Base-by-base conservation (phyloP, 495 filamentous ascomycete genomes). In the Astrothelium subdiscretum region DNA sequence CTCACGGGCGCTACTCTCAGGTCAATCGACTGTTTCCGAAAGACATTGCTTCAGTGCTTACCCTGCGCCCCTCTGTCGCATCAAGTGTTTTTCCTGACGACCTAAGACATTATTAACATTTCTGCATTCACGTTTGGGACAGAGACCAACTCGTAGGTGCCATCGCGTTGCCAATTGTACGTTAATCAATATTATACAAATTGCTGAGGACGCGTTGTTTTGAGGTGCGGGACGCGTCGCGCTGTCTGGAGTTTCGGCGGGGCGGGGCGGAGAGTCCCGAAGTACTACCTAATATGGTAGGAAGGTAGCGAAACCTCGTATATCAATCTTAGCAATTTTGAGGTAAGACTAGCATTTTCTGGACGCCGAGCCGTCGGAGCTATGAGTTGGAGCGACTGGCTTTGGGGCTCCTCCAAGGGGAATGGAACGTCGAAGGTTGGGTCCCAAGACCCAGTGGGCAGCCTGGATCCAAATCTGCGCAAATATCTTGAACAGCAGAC, bases 401-500 rank as follows among this genome's bases (percentile, higher is more conserved):
- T 91, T 64, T 86, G 81, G 82, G 79, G 76, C 48, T 70, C 72
- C 24, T 59, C 64, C 62, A 74, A 76, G 66, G 72, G 29, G 20
- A 54, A 54, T 3, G 48, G 24, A 29, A 71, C 73, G 61, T 57
- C 62, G 48, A 68, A 72, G 59, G 70, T 72, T 31, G 77, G 73
- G 66, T 68, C 74, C 57, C 76, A 80, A 31, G 90, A 96, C 69
- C 87, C 91, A 60, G 83, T 92, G 69, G 78, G 83, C 66, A 85
- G 88, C 67, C 87, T 97, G 66, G 90, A 96, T 69, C 91, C 92
- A 51, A 83, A 80, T 63, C 82, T 96, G 35, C 87, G 87, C 44
- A 86, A 91, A 65, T 96, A 88, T 77, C 87, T 97, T 70, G 79
- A 87, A 68, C 83, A 85, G 72, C 89, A 96, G 76, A 48, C 89